Base-by-base conservation (phyloP, 495 filamentous ascomycete genomes). In the Talaromyces ruber region DNA sequence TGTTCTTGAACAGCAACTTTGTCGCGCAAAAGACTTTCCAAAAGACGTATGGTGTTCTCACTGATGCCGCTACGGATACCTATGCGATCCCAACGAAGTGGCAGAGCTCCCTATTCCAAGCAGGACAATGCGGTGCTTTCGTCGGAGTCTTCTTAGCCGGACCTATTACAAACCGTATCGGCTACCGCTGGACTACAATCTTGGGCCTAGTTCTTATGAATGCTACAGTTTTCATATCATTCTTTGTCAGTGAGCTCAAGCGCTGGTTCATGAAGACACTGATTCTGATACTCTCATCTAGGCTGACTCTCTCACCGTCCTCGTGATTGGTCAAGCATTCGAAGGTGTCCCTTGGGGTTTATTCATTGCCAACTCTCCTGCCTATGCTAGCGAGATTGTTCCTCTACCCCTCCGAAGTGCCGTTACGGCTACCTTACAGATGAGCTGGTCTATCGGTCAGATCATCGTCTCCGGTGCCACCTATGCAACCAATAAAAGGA, bases 301-400 rank as follows among this genome's bases (percentile, higher is more conserved):
- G 72, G 72, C 85, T 8, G 76, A 86, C 54, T 84, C 76, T 58
- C 81, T 89, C n/a, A 70, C 82, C 22, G 74, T 81, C 7, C 74
- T 91, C 12, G 78, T 85, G 25, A 80, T 85, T 21, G 86, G 83
- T 9, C 86, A 89, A 71, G 84, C 88, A 32, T 72, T 91, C 16
- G 86, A 86, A 64, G 88, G 88, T 65, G 82, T 90, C 60, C 84
- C 85, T 55, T 90, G 87, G 87, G 88, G 88, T 47, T 81, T 91
- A 62, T 89, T 89, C 72, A 87, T 88, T 69, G 88, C 87, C 8
- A 77, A 86, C 22, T 84, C 85, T 25, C 86, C 86, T 67, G 88
- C 87, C 9, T 91, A 90, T 67, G 87, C 86, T 50, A 84, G 83
- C 63, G 88, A 91, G 68, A 83, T 90, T 53, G 84, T 81, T 61